Base-by-base conservation (phyloP, 2,329 filamentous ascomycete species). In the Nothophaeocryptopus gaeumannii region DNA sequence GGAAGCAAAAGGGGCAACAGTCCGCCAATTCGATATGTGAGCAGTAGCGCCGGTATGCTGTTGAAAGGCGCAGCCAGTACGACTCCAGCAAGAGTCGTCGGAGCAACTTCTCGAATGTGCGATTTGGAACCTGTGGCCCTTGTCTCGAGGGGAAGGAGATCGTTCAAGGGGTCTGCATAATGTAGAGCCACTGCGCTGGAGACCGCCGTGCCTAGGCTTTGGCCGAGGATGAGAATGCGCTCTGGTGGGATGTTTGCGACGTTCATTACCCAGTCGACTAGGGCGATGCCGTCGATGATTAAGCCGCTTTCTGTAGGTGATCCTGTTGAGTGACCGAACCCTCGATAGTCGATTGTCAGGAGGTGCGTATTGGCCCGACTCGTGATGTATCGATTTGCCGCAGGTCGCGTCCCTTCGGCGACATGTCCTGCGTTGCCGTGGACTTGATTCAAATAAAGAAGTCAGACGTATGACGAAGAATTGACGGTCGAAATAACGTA, bases 341-440 rank as follows among this genome's bases (percentile, higher is more conserved):
- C 91, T 13, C 91, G 86, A 70, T 96, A 96, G 74, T 96, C 90
- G 61, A 96, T 83, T 34, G 89, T 82, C n/a, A 96, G 75, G 38
- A 96, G 80, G 65, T 96, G 91, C 47, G 90, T 81, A 48, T 79
- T 75, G 2, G 86, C 86, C 2, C 84, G 82, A 45, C 86, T 81
- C 3, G 89, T 82, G 36, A 96, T 74, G 38, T 84, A 79, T 60
- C 90, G 88, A 67, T 95, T 95, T 49, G 83, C 86, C 30, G 83
- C 78, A 2, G 89, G 85, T 12, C 92, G 83, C 66, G 84, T 80
- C 52, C 82, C 83, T 67, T 95, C 88, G 13, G 86, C 89, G 29
- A 97, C 70, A 61, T 95, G 88, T 5, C 89, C 92, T 31, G 89
- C 90, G 68, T 96, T 97, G 76, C 88, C 64, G 51, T 67, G 63